Conservation (phyloP, 495 filamentous ascomycete species). For the Parathielavia appendiculata region DNA sequence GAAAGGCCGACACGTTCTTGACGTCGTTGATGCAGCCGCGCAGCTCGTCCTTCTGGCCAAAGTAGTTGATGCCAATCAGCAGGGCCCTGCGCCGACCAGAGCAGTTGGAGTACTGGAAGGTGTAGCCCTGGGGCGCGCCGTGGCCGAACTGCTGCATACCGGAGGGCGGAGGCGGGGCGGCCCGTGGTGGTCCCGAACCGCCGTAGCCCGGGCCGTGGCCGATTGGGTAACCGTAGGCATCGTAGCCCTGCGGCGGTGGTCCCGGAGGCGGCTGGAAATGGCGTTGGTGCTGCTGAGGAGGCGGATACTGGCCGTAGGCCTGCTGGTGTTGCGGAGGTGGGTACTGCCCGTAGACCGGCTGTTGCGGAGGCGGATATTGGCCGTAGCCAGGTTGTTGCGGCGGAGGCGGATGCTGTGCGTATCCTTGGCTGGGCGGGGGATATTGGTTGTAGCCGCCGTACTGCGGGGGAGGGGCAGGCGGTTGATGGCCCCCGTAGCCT, state of each 20-base stretch:
- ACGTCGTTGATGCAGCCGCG: constrained; percentile 94
- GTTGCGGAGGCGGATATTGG: constrained; percentile 20
- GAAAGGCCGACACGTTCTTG: constrained; percentile 80
- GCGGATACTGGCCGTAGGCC: constrained; percentile 23
- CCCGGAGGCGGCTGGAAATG: constrained; percentile 30
- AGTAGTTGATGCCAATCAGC: constrained; percentile 93
- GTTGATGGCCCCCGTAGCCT: constrained; percentile 17
- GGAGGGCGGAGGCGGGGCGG: constrained; percentile 46
- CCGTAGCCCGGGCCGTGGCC: constrained; percentile 13
- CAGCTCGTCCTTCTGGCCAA: constrained; percentile 76
- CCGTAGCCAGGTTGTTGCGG: constrained; percentile 23
- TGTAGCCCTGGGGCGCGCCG: constrained; percentile 44
- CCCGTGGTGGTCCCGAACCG: constrained; percentile 20
- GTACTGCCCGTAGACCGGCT: constrained; percentile 22
- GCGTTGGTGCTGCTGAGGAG: constrained; percentile 28
- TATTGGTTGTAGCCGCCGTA: constrained; percentile 24
- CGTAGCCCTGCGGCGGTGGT: constrained; percentile 35
- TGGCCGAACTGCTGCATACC: constrained; percentile 45
- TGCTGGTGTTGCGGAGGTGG: constrained; percentile 21
- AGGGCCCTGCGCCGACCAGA: constrained; percentile 81
- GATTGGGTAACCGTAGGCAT: constrained; percentile 39
- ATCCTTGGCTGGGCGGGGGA: constrained; percentile 21
- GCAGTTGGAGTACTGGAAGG: constrained; percentile 84
- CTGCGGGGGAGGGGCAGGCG: constrained; percentile 12
- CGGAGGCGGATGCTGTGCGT: constrained; percentile 26